Evolutionary conservation across 495 filamentous ascomycete genomes (phyloP).

Genomic region (Haplographium delicatum): DNA sequence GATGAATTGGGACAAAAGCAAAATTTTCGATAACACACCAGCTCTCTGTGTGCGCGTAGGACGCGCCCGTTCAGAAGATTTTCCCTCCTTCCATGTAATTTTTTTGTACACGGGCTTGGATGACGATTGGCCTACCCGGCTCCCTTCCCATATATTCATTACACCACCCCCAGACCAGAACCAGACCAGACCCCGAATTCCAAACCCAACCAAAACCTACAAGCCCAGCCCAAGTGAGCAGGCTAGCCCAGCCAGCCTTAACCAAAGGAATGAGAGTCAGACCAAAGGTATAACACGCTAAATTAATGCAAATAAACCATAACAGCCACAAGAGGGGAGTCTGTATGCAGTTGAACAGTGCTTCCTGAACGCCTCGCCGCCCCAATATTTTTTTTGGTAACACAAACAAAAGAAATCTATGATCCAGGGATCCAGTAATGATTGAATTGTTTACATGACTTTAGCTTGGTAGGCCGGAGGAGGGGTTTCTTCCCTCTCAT

Average conservation of each 20-base stretch:
- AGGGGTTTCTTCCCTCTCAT: conserved; percentile 48
- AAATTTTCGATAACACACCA: too few relatives aligned
- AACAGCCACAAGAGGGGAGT: conserved; percentile 9
- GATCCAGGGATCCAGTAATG: not conserved
- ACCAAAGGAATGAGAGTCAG: not conserved
- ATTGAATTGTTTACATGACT: conserved; percentile 1
- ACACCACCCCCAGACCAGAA: not conserved
- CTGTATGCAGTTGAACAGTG: conserved; percentile 1
- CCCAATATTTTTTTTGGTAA: conserved; percentile 7
- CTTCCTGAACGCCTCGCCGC: conserved; percentile 11
- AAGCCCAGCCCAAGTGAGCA: not conserved
- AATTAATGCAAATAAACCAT: conserved; percentile 4
- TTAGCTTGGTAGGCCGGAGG: conserved; percentile 54
- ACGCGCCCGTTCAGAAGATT: too few relatives aligned
- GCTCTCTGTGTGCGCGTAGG: too few relatives aligned
- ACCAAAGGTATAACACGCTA: conserved; percentile 6
- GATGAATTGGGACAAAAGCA: too few relatives aligned
- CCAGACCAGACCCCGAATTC: not conserved
- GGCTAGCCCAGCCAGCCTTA: not conserved
- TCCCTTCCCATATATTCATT: not conserved
- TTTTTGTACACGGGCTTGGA: too few relatives aligned
- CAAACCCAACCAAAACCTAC: not conserved
- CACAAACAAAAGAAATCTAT: conserved; percentile 7
- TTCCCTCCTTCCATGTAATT: too few relatives aligned
- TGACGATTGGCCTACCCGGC: too few relatives aligned